These are phyloP conservation scores for Cladorrhinum sp. DNA, from an alignment of 2,329 filamentous ascomycete genomes.

Conservation along the genomic window DNA sequence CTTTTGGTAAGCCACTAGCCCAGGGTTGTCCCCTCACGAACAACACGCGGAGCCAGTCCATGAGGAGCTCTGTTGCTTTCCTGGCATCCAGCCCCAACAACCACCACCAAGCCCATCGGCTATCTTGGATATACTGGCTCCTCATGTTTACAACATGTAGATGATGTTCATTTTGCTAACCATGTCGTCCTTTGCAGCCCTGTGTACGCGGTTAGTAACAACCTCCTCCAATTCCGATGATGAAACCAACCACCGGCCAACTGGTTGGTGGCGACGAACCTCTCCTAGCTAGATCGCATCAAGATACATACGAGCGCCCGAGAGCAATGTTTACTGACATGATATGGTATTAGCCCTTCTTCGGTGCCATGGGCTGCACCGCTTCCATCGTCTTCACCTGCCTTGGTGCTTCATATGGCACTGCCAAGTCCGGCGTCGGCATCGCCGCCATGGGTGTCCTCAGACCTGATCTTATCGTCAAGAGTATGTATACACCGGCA, in stretches of 20 bases:
- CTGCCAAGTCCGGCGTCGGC: slow-evolving; percentile 98
- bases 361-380: slow-evolving; percentile 96
- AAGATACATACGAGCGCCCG: slow-evolving; percentile 15
- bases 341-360: slow-evolving; percentile 64
- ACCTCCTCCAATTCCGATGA: slow-evolving; percentile 19
- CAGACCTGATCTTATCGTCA: slow-evolving; percentile 95
- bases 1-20: slow-evolving; percentile 26
- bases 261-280: slow-evolving; percentile 20
- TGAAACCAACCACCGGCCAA: slow-evolving; percentile 1
- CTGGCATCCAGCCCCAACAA: slow-evolving; percentile 1
- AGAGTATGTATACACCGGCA: slow-evolving; percentile 66
- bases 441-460: slow-evolving; percentile 98
- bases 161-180: slow-evolving; percentile 41
- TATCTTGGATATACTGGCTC: not conserved
- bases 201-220: slow-evolving; percentile 92
- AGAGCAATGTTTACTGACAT: slow-evolving; percentile 27
- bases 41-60: slow-evolving; percentile 15
- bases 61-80: slow-evolving; percentile 10
- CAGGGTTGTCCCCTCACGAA: slow-evolving; percentile 10
- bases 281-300: slow-evolving; percentile 29
- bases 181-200: slow-evolving; percentile 58
- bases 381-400: slow-evolving; percentile 52
- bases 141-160: not conserved
- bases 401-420: slow-evolving; percentile 87
- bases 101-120: not conserved